These are phyloP conservation scores for Ogataea trehalophila DNA, from an alignment of 805 yeast species.

Conservation along the genomic window DNA sequence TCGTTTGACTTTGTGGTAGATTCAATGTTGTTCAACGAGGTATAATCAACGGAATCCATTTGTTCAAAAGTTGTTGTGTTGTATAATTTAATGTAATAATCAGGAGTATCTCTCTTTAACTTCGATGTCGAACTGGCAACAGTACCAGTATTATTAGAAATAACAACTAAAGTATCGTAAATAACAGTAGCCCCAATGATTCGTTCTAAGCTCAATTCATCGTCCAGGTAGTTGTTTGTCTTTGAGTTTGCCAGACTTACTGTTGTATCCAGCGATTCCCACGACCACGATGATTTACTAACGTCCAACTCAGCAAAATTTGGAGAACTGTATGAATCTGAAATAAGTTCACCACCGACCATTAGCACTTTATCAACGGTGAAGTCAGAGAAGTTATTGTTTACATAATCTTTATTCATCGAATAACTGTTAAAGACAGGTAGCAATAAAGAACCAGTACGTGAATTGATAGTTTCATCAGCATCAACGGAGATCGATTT, in stretches of 20 bases:
- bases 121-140: constrained; percentile 1
- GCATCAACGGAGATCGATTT: constrained; percentile 30
- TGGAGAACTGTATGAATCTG: constrained; percentile 37
- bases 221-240: constrained; percentile 15
- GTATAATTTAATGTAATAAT: constrained; percentile 37
- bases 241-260: constrained; percentile 21
- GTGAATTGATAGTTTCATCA: constrained; percentile 42
- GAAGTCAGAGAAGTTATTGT: constrained; percentile 29
- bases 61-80: constrained; percentile 34
- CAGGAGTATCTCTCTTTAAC: constrained; percentile 17
- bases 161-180: constrained; percentile 45
- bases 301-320: constrained; percentile 36
- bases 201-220: constrained; percentile 23
- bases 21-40: constrained; percentile 14
- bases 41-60: constrained; percentile 30
- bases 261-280: constrained; percentile 30
- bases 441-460: constrained; percentile 47
- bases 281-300: constrained; percentile 39
- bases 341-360: constrained; percentile 54
- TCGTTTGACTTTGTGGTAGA: constrained; percentile 16
- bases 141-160: constrained; percentile 23
- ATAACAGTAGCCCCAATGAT: constrained; percentile 47
- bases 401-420: constrained; percentile 17
- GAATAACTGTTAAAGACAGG: constrained; percentile 42
- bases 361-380: constrained; percentile 41